Conservation (phyloP, 192 early-diverging fungal genomes). For the Rhizophagus prolifer region DNA sequence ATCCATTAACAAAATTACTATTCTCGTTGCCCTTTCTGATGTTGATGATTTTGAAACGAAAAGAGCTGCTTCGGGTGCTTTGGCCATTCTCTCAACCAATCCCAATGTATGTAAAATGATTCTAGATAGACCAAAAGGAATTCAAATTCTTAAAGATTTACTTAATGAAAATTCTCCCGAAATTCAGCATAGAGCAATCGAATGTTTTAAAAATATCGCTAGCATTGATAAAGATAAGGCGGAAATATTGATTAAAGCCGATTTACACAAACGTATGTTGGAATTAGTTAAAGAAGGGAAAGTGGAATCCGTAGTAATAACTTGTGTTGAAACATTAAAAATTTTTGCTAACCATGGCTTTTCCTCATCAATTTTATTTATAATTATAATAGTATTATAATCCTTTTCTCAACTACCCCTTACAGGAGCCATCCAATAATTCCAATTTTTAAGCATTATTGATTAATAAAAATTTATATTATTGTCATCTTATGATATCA, state of each 20-base stretch:
- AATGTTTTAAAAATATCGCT: constrained; percentile 70
- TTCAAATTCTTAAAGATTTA: constrained; percentile 54
- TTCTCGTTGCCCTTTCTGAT: constrained; percentile 84
- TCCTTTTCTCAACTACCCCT: too few species aligned
- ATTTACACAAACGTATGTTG: constrained; percentile 47
- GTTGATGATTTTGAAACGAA: constrained; percentile 82
- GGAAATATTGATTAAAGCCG: constrained; percentile 45
- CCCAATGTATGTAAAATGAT: constrained; percentile 59
- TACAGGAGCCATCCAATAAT: too few species aligned
- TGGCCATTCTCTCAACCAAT: constrained; percentile 76
- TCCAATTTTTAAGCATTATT: too few species aligned
- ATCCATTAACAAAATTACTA: constrained; percentile 60
- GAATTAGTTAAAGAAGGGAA: constrained; percentile 48
- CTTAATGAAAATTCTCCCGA: constrained; percentile 56
- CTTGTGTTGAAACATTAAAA: constrained; percentile 59
- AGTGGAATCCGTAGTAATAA: constrained; percentile 46
- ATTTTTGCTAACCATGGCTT: constrained; percentile 47
- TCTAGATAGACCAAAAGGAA: constrained; percentile 51
- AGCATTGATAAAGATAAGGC: constrained; percentile 46
- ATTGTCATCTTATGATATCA: too few species aligned
- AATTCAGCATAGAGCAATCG: constrained; percentile 68
- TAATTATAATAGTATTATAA: too few species aligned
- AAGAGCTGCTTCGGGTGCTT: constrained; percentile 79
- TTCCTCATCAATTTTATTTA: too few species aligned
- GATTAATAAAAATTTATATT: too few species aligned